These are phyloP conservation scores for Diaporthe eres DNA, from an alignment of 2,329 filamentous ascomycete genomes.

Conservation along the genomic window DNA sequence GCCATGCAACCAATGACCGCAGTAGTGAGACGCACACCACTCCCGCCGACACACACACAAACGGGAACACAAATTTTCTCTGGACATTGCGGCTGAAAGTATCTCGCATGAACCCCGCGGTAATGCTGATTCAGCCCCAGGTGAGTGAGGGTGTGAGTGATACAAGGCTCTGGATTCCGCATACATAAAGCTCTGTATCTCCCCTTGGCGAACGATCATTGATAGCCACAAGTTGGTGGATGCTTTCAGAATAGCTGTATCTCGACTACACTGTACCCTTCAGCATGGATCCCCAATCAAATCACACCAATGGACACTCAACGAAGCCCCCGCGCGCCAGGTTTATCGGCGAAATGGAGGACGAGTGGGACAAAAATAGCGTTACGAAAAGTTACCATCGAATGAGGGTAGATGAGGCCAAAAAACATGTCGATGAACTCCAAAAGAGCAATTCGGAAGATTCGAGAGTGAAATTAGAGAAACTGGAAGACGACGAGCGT, in stretches of 20 bases:
- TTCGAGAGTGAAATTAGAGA: neutral
- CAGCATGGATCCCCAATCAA: neutral
- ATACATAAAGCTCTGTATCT: neutral
- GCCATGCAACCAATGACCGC: neutral
- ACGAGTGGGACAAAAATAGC: neutral
- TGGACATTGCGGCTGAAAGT: neutral
- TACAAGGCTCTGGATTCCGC: constrained; percentile 3
- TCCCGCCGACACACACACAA: neutral
- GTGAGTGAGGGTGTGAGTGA: neutral
- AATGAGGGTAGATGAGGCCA: neutral
- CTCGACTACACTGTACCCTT: neutral
- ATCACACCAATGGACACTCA: neutral
- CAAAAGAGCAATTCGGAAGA: too few relatives aligned
- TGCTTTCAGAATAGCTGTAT: neutral
- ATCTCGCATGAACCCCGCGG: neutral
- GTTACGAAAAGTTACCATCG: constrained; percentile 1
- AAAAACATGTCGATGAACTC: neutral
- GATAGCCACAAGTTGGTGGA: neutral
- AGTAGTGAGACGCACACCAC: too few relatives aligned
- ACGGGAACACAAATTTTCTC: neutral
- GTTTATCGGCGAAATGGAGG: neutral
- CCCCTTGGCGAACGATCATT: too few relatives aligned
- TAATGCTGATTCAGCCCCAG: neutral
- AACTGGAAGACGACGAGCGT: constrained; percentile 22
- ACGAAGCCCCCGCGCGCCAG: neutral